Conservation (phyloP, 805 yeast species). For the Debaryomyces castellii region DNA sequence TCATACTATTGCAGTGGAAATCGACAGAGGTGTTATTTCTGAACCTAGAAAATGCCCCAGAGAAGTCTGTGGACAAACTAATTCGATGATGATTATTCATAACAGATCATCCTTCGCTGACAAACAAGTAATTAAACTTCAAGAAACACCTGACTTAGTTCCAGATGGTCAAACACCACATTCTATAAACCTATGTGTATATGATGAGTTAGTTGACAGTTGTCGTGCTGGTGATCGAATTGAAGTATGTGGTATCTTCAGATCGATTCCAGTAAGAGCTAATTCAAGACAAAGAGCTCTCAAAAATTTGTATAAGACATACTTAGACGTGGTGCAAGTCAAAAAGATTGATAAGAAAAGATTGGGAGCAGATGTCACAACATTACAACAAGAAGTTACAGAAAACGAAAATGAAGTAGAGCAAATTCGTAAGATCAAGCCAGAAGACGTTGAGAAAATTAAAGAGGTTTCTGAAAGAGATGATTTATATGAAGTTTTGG, state of each 20-base stretch:
- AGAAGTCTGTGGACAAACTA: constrained; percentile 73
- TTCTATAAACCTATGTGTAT: constrained; percentile 87
- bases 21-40: constrained; percentile 90
- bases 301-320: constrained; percentile 85
- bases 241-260: constrained; percentile 92
- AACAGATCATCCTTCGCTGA: constrained; percentile 92
- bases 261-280: constrained; percentile 88
- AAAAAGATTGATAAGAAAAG: constrained; percentile 82
- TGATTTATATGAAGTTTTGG: constrained; percentile 81
- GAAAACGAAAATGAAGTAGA: constrained; percentile 73
- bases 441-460: constrained; percentile 68
- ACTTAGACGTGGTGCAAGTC: constrained; percentile 90
- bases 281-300: constrained; percentile 82
- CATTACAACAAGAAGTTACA: constrained; percentile 50
- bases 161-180: constrained; percentile 99
- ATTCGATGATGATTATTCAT: constrained; percentile 88
- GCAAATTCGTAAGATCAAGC: constrained; percentile 67
- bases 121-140: constrained; percentile 89
- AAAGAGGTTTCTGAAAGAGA: constrained; percentile 59
- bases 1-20: constrained; percentile 87
- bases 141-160: constrained; percentile 93
- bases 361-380: constrained; percentile 75
- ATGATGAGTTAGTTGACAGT: constrained; percentile 92
- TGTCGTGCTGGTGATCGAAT: constrained; percentile 96
- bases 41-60: constrained; percentile 96